Percentiles rank a stretch among this genome's conserved stretches.
Evolutionary conservation across 495 filamentous ascomycete genomes (phyloP).

Genomic region (Lasiosphaeria miniovina): DNA sequence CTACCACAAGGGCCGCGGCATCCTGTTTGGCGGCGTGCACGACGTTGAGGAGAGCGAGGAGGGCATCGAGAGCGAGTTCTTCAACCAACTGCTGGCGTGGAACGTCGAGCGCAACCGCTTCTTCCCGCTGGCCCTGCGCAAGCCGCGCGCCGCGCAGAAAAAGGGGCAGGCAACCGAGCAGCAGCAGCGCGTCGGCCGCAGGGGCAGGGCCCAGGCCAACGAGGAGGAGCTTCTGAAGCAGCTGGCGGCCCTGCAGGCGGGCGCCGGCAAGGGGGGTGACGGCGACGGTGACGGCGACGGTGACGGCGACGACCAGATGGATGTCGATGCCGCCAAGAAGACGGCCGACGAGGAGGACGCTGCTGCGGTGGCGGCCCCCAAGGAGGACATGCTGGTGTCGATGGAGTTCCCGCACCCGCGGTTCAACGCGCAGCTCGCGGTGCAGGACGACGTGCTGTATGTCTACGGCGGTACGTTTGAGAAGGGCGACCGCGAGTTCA

Average conservation of each 20-base stretch:
- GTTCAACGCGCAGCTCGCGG: constrained; percentile 85
- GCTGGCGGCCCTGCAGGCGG: constrained; percentile 65
- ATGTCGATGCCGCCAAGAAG: constrained; percentile 41
- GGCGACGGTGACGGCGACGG: neutral
- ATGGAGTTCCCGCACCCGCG: constrained; percentile 82
- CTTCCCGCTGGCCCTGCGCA: constrained; percentile 75
- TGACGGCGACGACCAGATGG: constrained; percentile 57
- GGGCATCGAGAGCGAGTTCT: constrained; percentile 94
- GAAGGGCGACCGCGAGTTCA: constrained; percentile 89
- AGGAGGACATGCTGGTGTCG: constrained; percentile 53
- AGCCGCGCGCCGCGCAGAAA: constrained; percentile 59
- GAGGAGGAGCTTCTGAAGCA: constrained; percentile 88
- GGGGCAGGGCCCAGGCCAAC: constrained; percentile 72
- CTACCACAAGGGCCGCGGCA: constrained; percentile 86
- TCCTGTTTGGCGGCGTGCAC: constrained; percentile 91
- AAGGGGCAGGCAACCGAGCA: constrained; percentile 32
- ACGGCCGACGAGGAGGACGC: constrained; percentile 43
- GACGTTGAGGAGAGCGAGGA: constrained; percentile 93
- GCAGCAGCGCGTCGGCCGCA: constrained; percentile 53
- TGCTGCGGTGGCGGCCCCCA: constrained; percentile 30
- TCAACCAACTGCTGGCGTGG: constrained; percentile 84
- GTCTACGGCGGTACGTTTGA: constrained; percentile 95
- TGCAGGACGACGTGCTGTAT: constrained; percentile 88
- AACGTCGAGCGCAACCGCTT: constrained; percentile 92
- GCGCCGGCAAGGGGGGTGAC: constrained; percentile 21